A percentile compares a stretch with the other conserved stretches of the same genome.
phyloP scores from a whole-genome alignment of 1,284 basidiomycete species.

The Cystobasidium slooffiae region DNA sequence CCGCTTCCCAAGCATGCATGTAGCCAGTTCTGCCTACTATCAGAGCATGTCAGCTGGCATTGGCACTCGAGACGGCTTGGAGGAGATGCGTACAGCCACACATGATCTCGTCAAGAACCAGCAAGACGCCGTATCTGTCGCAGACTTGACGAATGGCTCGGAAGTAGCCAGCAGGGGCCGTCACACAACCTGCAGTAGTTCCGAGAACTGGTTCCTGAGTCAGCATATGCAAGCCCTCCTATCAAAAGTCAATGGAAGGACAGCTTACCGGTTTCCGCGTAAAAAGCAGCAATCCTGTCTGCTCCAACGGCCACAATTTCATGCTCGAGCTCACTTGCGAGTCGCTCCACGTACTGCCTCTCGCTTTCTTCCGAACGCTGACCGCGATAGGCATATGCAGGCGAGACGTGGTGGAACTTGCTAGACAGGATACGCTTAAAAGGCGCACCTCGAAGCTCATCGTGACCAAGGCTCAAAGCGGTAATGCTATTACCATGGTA shows the following conservation, averaged over 20 bases:
- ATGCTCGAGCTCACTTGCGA: conserved; percentile 76
- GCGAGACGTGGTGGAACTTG: conserved; percentile 64
- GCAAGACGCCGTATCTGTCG: conserved; percentile 77
- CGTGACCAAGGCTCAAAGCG: conserved; percentile 69
- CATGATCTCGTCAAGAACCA: conserved; percentile 85
- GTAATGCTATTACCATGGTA: conserved; percentile 82
- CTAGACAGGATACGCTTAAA: conserved; percentile 73
- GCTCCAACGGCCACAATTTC: conserved; percentile 80
- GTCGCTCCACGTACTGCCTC: conserved; percentile 73
- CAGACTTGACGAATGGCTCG: conserved; percentile 79
- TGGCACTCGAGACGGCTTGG: background rate
- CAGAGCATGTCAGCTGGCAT: background rate
- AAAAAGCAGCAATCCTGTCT: conserved; percentile 66
- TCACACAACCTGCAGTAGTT: conserved; percentile 68
- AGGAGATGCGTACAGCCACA: conserved; percentile 61
- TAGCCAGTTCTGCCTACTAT: conserved; percentile 74
- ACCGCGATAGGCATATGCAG: conserved; percentile 79
- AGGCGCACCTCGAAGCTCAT: conserved; percentile 66
- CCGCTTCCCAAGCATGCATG: conserved; percentile 82
- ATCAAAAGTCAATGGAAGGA: background rate
- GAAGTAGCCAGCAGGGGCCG: conserved; percentile 55
- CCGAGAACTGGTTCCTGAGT: conserved; percentile 61
- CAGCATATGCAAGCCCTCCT: background rate
- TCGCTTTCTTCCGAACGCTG: conserved; percentile 71
- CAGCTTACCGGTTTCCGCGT: conserved; percentile 64